These are phyloP conservation scores for Aspergillus flavus DNA, from an alignment of 2,329 filamentous ascomycete species.

Conservation along the genomic window DNA sequence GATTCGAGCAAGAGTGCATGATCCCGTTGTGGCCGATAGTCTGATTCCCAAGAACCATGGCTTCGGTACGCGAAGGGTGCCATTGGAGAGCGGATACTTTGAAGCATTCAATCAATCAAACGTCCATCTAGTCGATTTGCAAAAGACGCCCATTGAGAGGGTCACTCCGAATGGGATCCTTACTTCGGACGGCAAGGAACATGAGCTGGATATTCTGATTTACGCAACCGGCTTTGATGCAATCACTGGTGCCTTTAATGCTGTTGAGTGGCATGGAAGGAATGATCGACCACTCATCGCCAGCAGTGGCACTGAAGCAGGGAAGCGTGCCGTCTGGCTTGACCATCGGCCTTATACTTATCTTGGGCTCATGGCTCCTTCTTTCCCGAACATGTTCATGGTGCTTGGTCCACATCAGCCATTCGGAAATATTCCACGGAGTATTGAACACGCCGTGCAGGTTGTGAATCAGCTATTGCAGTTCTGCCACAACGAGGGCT, in stretches of 20 bases:
- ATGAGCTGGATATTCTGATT: conserved; percentile 47
- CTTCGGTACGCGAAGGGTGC: conserved; percentile 58
- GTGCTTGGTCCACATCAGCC: conserved; percentile 57
- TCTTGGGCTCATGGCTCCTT: conserved; percentile 47
- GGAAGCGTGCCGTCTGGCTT: conserved; percentile 36
- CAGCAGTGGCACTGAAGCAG: conserved; percentile 10
- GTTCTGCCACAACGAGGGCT: conserved; percentile 24
- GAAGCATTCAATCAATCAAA: conserved; percentile 53
- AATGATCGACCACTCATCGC: conserved; percentile 14
- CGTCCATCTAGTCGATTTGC: conserved; percentile 35
- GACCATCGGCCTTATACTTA: conserved; percentile 41
- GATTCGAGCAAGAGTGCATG: conserved; percentile 53
- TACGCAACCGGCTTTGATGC: conserved; percentile 51
- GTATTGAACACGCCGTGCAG: conserved; percentile 36
- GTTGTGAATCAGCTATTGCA: conserved; percentile 44
- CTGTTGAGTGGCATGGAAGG: conserved; percentile 42
- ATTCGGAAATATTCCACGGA: conserved; percentile 39
- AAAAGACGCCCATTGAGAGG: conserved; percentile 12
- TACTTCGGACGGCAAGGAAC: conserved; percentile 38
- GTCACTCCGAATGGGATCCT: conserved; percentile 38
- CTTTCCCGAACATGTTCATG: conserved; percentile 56
- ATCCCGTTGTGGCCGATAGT: conserved; percentile 54
- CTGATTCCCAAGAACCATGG: conserved; percentile 58
- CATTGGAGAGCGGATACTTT: conserved; percentile 54
- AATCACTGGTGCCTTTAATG: conserved; percentile 44